Evolutionary conservation across 2,329 filamentous ascomycete genomes (phyloP).

Genomic region (Aureobasidium sp.): DNA sequence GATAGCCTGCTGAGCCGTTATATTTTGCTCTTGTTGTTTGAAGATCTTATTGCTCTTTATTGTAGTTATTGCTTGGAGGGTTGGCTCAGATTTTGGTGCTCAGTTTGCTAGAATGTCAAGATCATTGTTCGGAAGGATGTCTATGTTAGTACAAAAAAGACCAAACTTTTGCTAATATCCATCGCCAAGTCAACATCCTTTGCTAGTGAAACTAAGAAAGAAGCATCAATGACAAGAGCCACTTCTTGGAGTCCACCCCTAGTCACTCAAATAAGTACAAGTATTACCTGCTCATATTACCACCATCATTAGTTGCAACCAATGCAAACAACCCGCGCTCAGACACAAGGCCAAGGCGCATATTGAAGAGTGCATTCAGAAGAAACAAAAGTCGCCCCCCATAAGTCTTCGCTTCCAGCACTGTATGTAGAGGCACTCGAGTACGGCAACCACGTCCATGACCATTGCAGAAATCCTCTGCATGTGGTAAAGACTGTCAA

Average conservation of each 20-base stretch:
- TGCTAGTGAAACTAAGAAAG: too few relatives aligned
- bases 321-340: slow-evolving; percentile 67
- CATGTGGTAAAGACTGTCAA: too few relatives aligned
- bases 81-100: background rate
- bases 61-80: background rate
- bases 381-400: too few relatives aligned
- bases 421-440: background rate
- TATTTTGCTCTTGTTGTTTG: background rate
- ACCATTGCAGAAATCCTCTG: background rate
- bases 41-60: background rate
- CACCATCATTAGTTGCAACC: too few relatives aligned
- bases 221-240: too few relatives aligned
- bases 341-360: slow-evolving; percentile 57
- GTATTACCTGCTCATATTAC: too few relatives aligned
- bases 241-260: too few relatives aligned
- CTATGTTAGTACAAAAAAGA: too few relatives aligned
- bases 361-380: too few relatives aligned
- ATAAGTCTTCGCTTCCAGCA: slow-evolving; percentile 28
- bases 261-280: too few relatives aligned
- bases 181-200: background rate
- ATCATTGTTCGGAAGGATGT: background rate
- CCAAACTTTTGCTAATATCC: too few relatives aligned
- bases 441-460: background rate
- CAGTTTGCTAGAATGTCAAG: background rate
- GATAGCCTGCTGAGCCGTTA: background rate